These are phyloP conservation scores for Clohesyomyces aquaticus DNA, from an alignment of 495 filamentous ascomycete genomes.

Conservation along the genomic window DNA sequence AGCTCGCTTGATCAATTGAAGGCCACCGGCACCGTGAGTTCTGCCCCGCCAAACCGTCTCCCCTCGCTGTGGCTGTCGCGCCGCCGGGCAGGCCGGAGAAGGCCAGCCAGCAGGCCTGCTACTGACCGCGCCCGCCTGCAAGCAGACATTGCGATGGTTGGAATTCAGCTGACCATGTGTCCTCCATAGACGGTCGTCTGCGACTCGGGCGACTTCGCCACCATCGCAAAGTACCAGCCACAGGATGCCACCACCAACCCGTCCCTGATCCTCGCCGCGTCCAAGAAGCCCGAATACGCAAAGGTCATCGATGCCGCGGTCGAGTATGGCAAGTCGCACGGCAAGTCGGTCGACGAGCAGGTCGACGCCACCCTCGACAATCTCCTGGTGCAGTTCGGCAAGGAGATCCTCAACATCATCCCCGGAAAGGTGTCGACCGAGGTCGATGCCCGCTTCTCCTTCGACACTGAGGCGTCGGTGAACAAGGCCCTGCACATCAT, in stretches of 20 bases:
- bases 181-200: slow-evolving; percentile 78
- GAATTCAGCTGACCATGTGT: slow-evolving; percentile 17
- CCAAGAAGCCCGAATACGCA: slow-evolving; percentile 97
- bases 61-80: slow-evolving; percentile 24
- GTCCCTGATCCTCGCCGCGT: slow-evolving; percentile 93
- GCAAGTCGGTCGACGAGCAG: slow-evolving; percentile 59
- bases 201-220: slow-evolving; percentile 85
- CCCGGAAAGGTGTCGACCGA: slow-evolving; percentile 98
- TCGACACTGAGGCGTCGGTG: slow-evolving; percentile 88
- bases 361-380: slow-evolving; percentile 63
- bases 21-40: slow-evolving; percentile 88
- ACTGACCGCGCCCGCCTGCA: too few relatives aligned
- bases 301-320: slow-evolving; percentile 86
- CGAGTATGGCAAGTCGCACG: slow-evolving; percentile 78
- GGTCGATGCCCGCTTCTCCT: slow-evolving; percentile 95
- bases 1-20: slow-evolving; percentile 95
- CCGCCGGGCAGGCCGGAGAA: slow-evolving; percentile 25
- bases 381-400: slow-evolving; percentile 96
- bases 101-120: too few relatives aligned
- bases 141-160: too few relatives aligned
- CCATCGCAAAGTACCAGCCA: slow-evolving; percentile 99
- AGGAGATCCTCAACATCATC: slow-evolving; percentile 94
- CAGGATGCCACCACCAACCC: slow-evolving; percentile 99
- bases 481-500: slow-evolving; percentile 98
- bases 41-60: slow-evolving; percentile 41